Evolutionary conservation across 225 moss, liverwort and hornwort species (phyloP).

Genomic region (Marchantia polymorpha): DNA sequence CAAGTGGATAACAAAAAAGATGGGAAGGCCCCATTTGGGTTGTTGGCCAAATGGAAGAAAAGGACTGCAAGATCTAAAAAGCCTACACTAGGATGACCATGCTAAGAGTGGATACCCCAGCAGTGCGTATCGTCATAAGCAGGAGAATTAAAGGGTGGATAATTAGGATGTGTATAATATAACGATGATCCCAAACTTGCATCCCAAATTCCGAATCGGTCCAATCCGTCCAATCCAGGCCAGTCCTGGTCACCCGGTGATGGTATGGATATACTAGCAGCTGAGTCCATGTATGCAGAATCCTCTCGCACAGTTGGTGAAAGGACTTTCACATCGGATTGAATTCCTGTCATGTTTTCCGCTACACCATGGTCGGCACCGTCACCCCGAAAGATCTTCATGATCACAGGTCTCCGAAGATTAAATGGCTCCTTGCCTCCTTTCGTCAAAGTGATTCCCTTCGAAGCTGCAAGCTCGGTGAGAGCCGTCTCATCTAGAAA

Average conservation of each 20-base stretch:
- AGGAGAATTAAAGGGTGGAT: neutral
- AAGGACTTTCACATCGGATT: neutral
- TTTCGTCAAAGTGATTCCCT: neutral
- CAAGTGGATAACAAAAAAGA: no score
- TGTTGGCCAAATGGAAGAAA: neutral
- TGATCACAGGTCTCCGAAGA: neutral
- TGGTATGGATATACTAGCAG: neutral
- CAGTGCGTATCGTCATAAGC: neutral
- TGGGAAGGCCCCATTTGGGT: no score
- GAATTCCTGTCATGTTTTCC: neutral
- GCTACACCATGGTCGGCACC: neutral
- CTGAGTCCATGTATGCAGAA: neutral
- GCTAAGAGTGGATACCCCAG: neutral
- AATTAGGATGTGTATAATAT: neutral
- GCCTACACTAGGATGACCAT: neutral
- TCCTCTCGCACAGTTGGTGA: neutral
- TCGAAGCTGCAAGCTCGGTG: neutral
- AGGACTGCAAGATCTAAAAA: neutral
- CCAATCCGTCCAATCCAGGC: neutral
- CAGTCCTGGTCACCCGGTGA: neutral
- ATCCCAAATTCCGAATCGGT: no score
- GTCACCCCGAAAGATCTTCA: neutral
- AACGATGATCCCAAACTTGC: neutral
- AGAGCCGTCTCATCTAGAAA: neutral
- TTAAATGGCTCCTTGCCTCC: no score